Evolutionary conservation across 2,329 filamentous ascomycete genomes (phyloP).

Genomic region (Phaeosphaeria sp.): DNA sequence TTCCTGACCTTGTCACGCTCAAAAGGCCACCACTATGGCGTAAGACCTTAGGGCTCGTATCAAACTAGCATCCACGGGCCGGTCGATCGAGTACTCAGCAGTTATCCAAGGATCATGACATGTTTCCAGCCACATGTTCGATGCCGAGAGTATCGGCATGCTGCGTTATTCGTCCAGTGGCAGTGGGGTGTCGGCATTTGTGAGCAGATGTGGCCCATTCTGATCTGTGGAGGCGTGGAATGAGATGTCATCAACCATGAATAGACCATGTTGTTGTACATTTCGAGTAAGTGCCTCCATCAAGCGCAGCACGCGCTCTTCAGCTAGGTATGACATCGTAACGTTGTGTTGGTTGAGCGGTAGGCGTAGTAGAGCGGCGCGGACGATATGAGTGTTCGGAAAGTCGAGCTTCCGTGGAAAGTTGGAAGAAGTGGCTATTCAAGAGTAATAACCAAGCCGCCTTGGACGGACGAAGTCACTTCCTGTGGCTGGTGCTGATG

Average conservation of each 20-base stretch:
- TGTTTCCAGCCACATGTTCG: conserved; percentile 13
- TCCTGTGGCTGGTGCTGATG: conserved; percentile 29
- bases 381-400: conserved; percentile 21
- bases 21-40: conserved; percentile 3
- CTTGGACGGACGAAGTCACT: neutral
- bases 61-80: conserved; percentile 20
- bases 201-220: conserved; percentile 11
- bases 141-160: conserved; percentile 7
- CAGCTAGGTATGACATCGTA: conserved; percentile 17
- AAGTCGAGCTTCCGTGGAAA: conserved; percentile 22
- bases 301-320: conserved; percentile 10
- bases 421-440: conserved; percentile 12
- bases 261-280: neutral
- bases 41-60: conserved; percentile 15
- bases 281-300: conserved; percentile 4
- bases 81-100: conserved; percentile 22
- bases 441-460: conserved; percentile 16
- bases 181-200: neutral
- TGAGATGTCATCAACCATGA: conserved; percentile 4
- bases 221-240: neutral
- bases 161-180: conserved; percentile 17
- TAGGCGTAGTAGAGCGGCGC: conserved; percentile 12
- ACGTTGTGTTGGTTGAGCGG: conserved; percentile 4
- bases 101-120: conserved; percentile 7
- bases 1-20: conserved; percentile 17